Percentiles rank a stretch among this genome's conserved stretches.
Conservation (phyloP, 2,329 filamentous ascomycete species). For the Phyllosticta citrichinensis region DNA sequence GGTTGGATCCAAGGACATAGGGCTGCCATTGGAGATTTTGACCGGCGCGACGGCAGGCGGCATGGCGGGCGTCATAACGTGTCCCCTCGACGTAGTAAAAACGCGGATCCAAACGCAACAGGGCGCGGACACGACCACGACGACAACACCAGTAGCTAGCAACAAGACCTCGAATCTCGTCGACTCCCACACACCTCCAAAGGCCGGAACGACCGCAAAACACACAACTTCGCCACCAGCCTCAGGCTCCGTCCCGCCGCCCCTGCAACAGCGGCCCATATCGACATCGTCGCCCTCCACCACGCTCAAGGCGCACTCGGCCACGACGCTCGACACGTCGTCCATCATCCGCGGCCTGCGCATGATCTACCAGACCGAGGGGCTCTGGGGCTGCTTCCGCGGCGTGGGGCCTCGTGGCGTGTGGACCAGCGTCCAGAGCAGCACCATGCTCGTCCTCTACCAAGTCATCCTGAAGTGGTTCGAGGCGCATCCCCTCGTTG, state of each 20-base stretch:
- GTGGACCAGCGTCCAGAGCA: constrained; percentile 96
- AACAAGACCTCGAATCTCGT: not conserved
- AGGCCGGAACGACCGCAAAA: constrained; percentile 18
- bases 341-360: constrained; percentile 76
- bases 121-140: constrained; percentile 35
- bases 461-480: constrained; percentile 75
- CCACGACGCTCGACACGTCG: constrained; percentile 74
- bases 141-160: not conserved
- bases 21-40: constrained; percentile 71
- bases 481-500: constrained; percentile 42
- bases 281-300: constrained; percentile 87
- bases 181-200: not conserved
- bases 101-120: constrained; percentile 92
- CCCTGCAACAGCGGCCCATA: constrained; percentile 57
- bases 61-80: constrained; percentile 87
- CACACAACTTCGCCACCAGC: constrained; percentile 18
- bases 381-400: constrained; percentile 81
- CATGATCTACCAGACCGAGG: constrained; percentile 85
- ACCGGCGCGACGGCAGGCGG: constrained; percentile 87
- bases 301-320: constrained; percentile 66
- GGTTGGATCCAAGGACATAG: constrained; percentile 74
- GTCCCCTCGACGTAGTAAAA: constrained; percentile 94
- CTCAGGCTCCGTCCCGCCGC: constrained; percentile 17
- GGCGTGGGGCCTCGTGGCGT: constrained; percentile 87
- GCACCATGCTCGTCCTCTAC: constrained; percentile 93